A percentile compares a stretch with the other conserved stretches of the same genome.
phyloP scores from a whole-genome alignment of 768 basidiomycete genomes.

The Auricularia heimuer region DNA sequence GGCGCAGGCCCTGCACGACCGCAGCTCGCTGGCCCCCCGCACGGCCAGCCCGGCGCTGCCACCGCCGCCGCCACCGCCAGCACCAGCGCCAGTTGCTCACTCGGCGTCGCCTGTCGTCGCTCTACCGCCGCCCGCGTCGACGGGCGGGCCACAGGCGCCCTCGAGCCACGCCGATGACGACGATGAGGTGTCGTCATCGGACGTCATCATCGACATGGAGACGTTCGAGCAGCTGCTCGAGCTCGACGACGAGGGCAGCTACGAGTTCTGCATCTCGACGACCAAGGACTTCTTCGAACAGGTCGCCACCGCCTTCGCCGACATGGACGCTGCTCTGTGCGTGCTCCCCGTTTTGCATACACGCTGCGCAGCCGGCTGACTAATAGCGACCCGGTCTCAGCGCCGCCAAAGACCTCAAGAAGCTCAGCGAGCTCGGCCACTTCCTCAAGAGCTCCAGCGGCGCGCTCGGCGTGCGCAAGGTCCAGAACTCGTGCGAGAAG shows the following conservation, averaged over 20 bases:
- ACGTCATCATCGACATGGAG: conserved; percentile 59
- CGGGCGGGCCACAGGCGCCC: not conserved
- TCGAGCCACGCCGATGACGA: not conserved
- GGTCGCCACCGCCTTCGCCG: conserved; percentile 59
- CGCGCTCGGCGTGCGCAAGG: conserved; percentile 73
- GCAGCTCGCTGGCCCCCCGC: not conserved
- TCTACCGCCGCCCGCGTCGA: not conserved
- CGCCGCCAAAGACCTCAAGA: conserved; percentile 42
- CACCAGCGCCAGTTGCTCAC: not conserved
- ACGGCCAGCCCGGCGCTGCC: not conserved
- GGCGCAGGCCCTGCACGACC: not conserved
- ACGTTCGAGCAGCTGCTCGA: conserved; percentile 83
- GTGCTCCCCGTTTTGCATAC: conserved; percentile 21
- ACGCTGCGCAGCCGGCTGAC: not conserved
- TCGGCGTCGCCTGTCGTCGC: not conserved
- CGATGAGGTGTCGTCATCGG: not conserved
- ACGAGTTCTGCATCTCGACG: conserved; percentile 73
- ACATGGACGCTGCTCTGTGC: conserved; percentile 75
- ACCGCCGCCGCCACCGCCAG: not conserved
- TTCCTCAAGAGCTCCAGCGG: conserved; percentile 97
- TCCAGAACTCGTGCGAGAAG: conserved; percentile 78
- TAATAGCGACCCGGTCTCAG: conserved; percentile 25
- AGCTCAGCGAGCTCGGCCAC: conserved; percentile 74
- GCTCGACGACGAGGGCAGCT: conserved; percentile 74
- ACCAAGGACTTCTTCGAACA: conserved; percentile 74